These are phyloP conservation scores for Xylaria sp. DNA, from an alignment of 2,329 filamentous ascomycete species.

Conservation along the genomic window DNA sequence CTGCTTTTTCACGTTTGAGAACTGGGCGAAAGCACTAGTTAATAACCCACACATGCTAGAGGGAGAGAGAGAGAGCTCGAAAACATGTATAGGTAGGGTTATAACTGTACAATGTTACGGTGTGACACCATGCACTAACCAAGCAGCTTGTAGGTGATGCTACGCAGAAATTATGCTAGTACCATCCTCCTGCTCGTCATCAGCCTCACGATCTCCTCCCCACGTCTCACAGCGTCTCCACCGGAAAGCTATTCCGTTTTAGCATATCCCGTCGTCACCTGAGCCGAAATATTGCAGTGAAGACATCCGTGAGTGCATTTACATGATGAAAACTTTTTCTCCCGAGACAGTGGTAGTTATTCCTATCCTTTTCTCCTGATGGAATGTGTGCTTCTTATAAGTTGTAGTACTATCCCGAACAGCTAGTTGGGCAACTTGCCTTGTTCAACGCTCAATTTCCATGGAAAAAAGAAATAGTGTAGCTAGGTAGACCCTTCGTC, in stretches of 20 bases:
- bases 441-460: too few relatives aligned
- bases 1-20: too few relatives aligned
- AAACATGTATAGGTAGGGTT: background rate
- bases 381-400: background rate
- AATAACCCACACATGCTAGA: too few relatives aligned
- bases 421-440: background rate
- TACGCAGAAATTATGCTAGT: background rate
- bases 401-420: background rate
- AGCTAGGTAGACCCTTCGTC: conserved; percentile 7
- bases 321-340: conserved; percentile 15
- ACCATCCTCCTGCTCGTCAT: conserved; percentile 31
- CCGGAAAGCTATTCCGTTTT: conserved; percentile 23
- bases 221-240: conserved; percentile 24
- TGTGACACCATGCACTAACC: conserved; percentile 6
- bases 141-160: too few relatives aligned
- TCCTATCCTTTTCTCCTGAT: background rate
- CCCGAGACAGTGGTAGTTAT: background rate
- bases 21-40: background rate
- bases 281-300: conserved; percentile 28
- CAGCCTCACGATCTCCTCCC: conserved; percentile 31
- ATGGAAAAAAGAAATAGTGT: background rate
- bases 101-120: conserved; percentile 3
- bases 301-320: conserved; percentile 12
- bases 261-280: conserved; percentile 33
- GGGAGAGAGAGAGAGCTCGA: background rate